Evolutionary conservation across 768 basidiomycete genomes (phyloP).

Genomic region (Pulveroboletus sp.): DNA sequence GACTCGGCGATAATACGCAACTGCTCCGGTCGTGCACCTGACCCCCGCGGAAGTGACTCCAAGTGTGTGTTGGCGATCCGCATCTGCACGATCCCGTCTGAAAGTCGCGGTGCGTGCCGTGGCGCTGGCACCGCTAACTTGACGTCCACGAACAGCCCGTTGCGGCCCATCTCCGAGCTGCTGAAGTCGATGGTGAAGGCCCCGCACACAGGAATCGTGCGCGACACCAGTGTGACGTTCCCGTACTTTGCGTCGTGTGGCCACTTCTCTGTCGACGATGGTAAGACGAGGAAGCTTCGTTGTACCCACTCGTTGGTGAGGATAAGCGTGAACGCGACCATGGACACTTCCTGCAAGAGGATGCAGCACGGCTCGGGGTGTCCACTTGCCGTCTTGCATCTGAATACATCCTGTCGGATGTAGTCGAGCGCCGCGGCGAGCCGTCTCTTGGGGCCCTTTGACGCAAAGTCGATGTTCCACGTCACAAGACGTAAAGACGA

Average conservation of each 20-base stretch:
- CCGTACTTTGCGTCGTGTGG: constrained; percentile 48
- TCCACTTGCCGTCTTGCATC: constrained; percentile 36
- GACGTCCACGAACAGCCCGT: constrained; percentile 55
- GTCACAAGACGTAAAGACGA: constrained; percentile 52
- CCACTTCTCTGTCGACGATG: constrained; percentile 53
- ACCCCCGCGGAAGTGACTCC: constrained; percentile 54
- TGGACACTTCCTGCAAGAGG: constrained; percentile 64
- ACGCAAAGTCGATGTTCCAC: constrained; percentile 65
- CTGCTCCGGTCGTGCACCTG: constrained; percentile 45
- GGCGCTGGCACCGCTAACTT: constrained; percentile 38
- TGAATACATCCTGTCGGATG: constrained; percentile 50
- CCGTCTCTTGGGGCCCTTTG: constrained; percentile 37
- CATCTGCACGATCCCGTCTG: constrained; percentile 41
- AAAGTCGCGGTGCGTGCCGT: constrained; percentile 27
- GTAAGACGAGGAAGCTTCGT: constrained; percentile 53
- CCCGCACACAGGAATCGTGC: constrained; percentile 45
- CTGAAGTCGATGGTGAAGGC: constrained; percentile 51
- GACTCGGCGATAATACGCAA: constrained; percentile 47
- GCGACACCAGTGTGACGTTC: constrained; percentile 65
- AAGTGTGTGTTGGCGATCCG: constrained; percentile 72
- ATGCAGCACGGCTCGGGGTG: constrained; percentile 57
- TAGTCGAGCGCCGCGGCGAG: constrained; percentile 47
- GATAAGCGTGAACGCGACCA: constrained; percentile 41
- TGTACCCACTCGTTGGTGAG: constrained; percentile 60
- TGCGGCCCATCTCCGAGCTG: constrained; percentile 46